A percentile compares a stretch with the other conserved stretches of the same genome.
Evolutionary conservation across 495 filamentous ascomycete genomes (phyloP).

Genomic region (Annulohypoxylon bovei): DNA sequence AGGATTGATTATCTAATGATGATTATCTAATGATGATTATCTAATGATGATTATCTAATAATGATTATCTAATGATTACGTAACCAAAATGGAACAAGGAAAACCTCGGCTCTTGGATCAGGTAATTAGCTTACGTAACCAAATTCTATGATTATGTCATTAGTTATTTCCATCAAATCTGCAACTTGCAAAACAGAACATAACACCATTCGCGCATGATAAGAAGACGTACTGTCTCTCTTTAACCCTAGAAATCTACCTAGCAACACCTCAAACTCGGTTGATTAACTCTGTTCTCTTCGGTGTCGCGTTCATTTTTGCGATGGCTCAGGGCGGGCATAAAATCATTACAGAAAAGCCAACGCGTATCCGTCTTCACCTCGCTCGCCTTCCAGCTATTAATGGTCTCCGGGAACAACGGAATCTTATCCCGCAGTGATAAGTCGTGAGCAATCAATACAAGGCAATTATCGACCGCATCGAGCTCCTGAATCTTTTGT

Average conservation of each 20-base stretch:
- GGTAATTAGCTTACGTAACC: no score
- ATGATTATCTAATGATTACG: no score
- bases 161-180: no score
- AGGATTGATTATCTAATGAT: no score
- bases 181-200: no score
- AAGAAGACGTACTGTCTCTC: not conserved
- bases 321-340: not conserved
- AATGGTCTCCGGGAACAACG: not conserved
- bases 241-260: not conserved
- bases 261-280: not conserved
- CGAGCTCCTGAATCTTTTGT: not conserved
- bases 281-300: not conserved
- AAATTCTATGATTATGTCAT: no score
- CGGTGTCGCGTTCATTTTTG: not conserved
- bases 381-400: not conserved
- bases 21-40: no score
- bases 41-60: no score
- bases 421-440: not conserved
- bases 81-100: no score
- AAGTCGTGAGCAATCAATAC: not conserved
- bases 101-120: no score
- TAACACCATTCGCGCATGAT: no score
- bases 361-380: not conserved
- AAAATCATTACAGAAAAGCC: conserved; percentile 6
- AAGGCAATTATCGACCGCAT: not conserved